Evolutionary conservation across 176 grass and related monocot species (phyloP).

Genomic region (Themeda triandra): DNA sequence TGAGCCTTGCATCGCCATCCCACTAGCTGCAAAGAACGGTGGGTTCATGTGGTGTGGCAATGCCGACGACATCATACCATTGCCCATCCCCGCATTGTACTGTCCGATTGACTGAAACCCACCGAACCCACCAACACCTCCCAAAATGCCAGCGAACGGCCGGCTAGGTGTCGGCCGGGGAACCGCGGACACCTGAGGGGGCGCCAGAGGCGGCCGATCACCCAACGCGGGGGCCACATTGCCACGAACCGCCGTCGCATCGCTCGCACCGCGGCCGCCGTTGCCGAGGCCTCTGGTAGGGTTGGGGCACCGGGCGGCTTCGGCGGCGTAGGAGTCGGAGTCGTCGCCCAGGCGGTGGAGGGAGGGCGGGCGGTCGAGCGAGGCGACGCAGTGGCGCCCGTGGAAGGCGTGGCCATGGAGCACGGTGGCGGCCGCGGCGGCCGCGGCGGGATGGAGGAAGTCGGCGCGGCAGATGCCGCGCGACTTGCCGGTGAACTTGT

Average conservation of each 20-base stretch:
- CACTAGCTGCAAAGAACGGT: constrained; percentile 36
- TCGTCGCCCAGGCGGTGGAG: constrained; percentile 1
- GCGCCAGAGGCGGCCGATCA: constrained; percentile 10
- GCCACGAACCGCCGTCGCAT: neutral
- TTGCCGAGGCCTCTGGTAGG: neutral
- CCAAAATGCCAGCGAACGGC: constrained; percentile 1
- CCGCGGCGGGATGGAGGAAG: constrained; percentile 23
- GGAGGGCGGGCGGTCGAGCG: constrained; percentile 22
- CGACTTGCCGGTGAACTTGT: constrained; percentile 48
- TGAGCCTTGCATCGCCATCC: constrained; percentile 35
- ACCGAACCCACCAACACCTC: neutral
- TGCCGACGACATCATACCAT: constrained; percentile 20
- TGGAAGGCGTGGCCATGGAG: constrained; percentile 51
- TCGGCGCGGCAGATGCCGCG: constrained; percentile 50
- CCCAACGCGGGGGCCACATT: constrained; percentile 27
- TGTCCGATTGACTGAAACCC: constrained; percentile 15
- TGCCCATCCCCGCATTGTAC: neutral
- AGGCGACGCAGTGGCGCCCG: constrained; percentile 44
- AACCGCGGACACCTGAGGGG: neutral
- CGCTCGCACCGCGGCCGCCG: neutral
- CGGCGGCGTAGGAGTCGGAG: neutral
- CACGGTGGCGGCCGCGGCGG: constrained; percentile 26
- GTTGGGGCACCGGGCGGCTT: neutral
- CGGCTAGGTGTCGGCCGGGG: neutral
- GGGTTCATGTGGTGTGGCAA: constrained; percentile 46